Conservation (phyloP, 2,329 filamentous ascomycete species). For the Zymoseptoria crescenta region DNA sequence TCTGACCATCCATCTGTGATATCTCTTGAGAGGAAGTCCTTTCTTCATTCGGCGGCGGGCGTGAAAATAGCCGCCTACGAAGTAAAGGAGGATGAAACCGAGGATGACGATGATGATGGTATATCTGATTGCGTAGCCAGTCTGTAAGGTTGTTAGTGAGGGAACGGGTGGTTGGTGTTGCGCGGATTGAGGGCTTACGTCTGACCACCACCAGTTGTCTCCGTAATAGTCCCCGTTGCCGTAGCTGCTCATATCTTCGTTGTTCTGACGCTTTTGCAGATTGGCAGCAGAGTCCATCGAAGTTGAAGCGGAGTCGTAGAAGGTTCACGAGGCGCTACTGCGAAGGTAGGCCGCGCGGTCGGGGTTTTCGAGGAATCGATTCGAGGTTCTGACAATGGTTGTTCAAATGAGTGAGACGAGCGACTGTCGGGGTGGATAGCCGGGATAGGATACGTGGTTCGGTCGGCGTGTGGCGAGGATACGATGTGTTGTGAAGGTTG, state of each 20-base stretch:
- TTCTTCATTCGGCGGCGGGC: slow-evolving; percentile 58
- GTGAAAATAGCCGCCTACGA: slow-evolving; percentile 62
- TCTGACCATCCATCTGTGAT: slow-evolving; percentile 50
- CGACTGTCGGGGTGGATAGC: background rate
- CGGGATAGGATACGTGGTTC: background rate
- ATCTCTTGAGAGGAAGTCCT: slow-evolving; percentile 57
- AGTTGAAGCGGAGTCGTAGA: background rate
- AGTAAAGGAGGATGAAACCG: slow-evolving; percentile 50
- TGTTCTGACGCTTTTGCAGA: background rate
- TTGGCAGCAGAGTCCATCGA: background rate
- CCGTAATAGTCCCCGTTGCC: slow-evolving; percentile 1
- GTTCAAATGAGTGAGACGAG: background rate
- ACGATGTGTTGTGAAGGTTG: background rate
- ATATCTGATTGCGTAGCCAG: slow-evolving; percentile 58
- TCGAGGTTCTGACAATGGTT: background rate
- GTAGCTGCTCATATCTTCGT: background rate
- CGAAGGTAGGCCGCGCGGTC: background rate
- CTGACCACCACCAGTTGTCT: slow-evolving; percentile 7
- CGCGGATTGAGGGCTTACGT: slow-evolving; percentile 1
- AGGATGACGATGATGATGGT: slow-evolving; percentile 58
- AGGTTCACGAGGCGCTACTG: background rate
- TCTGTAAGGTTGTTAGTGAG: slow-evolving; percentile 9
- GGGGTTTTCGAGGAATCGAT: background rate
- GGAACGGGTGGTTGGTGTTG: background rate
- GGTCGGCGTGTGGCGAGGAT: background rate